phyloP scores from a whole-genome alignment of 805 yeast genomes.

The Yarrowia alimentaria region DNA sequence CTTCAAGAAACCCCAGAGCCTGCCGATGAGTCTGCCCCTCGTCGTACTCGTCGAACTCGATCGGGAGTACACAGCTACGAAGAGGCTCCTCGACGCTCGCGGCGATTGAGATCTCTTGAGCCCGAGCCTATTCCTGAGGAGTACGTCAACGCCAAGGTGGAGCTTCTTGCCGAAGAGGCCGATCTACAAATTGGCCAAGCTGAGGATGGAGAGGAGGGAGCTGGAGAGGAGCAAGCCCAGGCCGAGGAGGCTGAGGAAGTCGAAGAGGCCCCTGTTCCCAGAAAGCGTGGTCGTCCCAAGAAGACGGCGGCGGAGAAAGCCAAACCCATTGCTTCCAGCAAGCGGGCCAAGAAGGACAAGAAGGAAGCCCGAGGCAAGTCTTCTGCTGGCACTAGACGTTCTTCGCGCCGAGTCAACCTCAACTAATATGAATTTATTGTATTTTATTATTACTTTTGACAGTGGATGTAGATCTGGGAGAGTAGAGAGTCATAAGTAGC shows the following conservation, averaged over 20 bases:
- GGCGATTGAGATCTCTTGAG: conserved; percentile 16
- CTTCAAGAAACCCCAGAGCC: too few species aligned
- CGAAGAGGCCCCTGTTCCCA: conserved; percentile 3
- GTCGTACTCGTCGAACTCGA: conserved; percentile 3
- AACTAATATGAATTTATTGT: neutral
- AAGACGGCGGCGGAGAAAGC: too few species aligned
- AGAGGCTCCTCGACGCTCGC: conserved; percentile 9
- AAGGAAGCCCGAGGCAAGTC: neutral
- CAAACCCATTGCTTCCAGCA: too few species aligned
- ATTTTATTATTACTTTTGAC: neutral
- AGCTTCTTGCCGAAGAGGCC: conserved; percentile 13
- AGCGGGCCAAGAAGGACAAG: too few species aligned
- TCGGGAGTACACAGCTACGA: conserved; percentile 7
- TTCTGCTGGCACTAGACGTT: conserved; percentile 3
- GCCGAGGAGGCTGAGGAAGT: neutral
- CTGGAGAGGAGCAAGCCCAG: neutral
- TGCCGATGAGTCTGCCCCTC: conserved; percentile 1
- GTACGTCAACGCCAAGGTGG: conserved; percentile 13
- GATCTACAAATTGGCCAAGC: conserved; percentile 5
- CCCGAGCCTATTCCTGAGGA: conserved; percentile 24
- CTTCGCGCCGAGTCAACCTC: conserved; percentile 15
- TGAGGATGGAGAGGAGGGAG: neutral
- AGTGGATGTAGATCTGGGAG: too few species aligned
- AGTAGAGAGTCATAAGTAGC: too few species aligned
- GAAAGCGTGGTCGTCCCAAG: conserved; percentile 6